Evolutionary conservation across 164 flowering plant genomes (phyloP), one percentile per base, ranked within the genome.

Genomic region (Stephania cephalantha): DNA sequence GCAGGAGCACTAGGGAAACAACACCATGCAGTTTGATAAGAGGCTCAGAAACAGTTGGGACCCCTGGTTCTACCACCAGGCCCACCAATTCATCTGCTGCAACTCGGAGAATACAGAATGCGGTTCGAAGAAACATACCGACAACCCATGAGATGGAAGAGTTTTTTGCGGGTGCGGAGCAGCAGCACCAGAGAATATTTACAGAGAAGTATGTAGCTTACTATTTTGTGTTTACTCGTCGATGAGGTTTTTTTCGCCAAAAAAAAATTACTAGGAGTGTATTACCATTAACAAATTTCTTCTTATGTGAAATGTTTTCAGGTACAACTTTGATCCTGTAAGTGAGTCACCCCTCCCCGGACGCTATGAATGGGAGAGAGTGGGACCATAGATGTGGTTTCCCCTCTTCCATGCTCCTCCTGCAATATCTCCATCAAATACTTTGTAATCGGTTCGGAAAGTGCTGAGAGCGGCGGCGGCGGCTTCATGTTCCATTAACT

Each of bases 271-370:
- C 42, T 35, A 35, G 2, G 42, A 35, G 4, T 35, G 1, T 35
- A 50, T 50, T 50, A 11, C 25, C 25, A 25, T 25, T 25, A 25
- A 25, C 25, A 25, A 25, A 25, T 25, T 25, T 25, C 25, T 58
- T 58, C 42, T 9, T n/a, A 29, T 42, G 64, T 70, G 69, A 44
- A 8, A 15, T 68, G 46, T 65, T 46, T 83, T 84, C 88, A 94
- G 98, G 91, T 94, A 94, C 81, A 94, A 94, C 86, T 94, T 88
- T 78, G 97, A 94, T 71, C 73, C 90, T 0, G 84, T 80, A 80
- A 90, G 79, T 64, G 96, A 91, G 46, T n/a, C 75, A 29, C 97
- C 98, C 7, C 89, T 92, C 30, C 86, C 91, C 1, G 98, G 98
- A 29, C 89, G 91, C 1, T 94, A 84, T 29, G 94, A 92, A 74